phyloP scores from a whole-genome alignment of 805 yeast species.

The Ogataea dorogensis region DNA sequence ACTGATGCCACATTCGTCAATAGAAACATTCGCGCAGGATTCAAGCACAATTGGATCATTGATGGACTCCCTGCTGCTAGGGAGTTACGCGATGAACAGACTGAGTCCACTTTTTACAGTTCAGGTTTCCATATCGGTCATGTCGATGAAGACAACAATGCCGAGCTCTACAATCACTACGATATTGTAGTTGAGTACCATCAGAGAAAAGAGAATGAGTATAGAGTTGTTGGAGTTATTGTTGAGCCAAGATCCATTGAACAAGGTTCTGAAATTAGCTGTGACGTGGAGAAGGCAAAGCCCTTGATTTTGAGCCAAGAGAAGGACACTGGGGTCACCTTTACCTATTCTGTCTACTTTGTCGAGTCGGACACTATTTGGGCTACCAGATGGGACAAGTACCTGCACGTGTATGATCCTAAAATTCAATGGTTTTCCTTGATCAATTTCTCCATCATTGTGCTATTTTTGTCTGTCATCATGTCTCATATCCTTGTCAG shows the following conservation, averaged over 20 bases:
- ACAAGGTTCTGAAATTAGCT: conserved; percentile 21
- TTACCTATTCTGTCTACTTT: conserved; percentile 83
- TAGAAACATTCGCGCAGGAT: conserved; percentile 76
- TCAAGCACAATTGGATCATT: conserved; percentile 86
- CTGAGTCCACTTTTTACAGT: conserved; percentile 64
- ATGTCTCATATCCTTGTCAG: conserved; percentile 76
- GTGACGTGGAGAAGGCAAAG: conserved; percentile 19
- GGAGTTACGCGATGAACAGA: conserved; percentile 51
- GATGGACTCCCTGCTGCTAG: conserved; percentile 95
- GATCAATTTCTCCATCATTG: conserved; percentile 80
- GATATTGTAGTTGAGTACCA: conserved; percentile 82
- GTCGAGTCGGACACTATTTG: conserved; percentile 69
- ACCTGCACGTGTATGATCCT: conserved; percentile 87
- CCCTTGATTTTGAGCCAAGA: conserved; percentile 52
- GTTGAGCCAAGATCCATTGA: conserved; percentile 64
- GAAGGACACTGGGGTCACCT: conserved; percentile 57
- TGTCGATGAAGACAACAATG: conserved; percentile 51
- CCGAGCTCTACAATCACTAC: conserved; percentile 78
- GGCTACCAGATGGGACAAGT: conserved; percentile 99
- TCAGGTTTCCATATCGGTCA: conserved; percentile 80
- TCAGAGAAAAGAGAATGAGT: conserved; percentile 59
- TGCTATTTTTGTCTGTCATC: conserved; percentile 68
- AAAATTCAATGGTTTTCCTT: conserved; percentile 95
- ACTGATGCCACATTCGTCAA: conserved; percentile 74
- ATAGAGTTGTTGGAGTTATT: conserved; percentile 87